Conservation (phyloP, 148 eudicot species). For the Dianthus caryophyllus region DNA sequence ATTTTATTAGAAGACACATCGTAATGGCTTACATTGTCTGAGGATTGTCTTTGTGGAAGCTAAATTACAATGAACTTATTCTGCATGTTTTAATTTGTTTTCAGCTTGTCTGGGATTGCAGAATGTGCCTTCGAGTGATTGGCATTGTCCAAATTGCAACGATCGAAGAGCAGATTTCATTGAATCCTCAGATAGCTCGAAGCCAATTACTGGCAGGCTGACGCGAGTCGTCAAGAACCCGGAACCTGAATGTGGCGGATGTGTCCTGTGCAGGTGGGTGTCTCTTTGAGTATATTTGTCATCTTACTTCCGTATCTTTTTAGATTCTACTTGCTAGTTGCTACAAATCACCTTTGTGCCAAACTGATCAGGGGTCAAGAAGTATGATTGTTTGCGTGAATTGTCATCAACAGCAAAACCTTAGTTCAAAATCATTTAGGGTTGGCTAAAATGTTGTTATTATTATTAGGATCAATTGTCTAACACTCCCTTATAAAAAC, state of each 20-base stretch:
- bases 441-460: too few relatives aligned
- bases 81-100: conserved; percentile 20
- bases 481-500: too few relatives aligned
- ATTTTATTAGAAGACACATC: neutral
- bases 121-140: conserved; percentile 46
- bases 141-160: conserved; percentile 64
- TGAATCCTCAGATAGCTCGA: conserved; percentile 35
- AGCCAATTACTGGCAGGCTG: conserved; percentile 55
- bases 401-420: neutral
- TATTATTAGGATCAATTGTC: too few relatives aligned
- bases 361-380: neutral
- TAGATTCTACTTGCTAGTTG: neutral
- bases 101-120: conserved; percentile 78
- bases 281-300: conserved; percentile 6
- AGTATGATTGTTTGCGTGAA: neutral
- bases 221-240: conserved; percentile 68
- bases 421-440: too few relatives aligned
- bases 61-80: conserved; percentile 2
- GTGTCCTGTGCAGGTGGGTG: conserved; percentile 84
- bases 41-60: neutral
- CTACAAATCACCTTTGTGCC: neutral
- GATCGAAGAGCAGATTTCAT: conserved; percentile 41
- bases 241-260: conserved; percentile 76
- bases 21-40: neutral
- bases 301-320: conserved; percentile 2